Base-by-base conservation (phyloP, 108 stramenopile genomes). In the Nitzschia inconspicua region DNA sequence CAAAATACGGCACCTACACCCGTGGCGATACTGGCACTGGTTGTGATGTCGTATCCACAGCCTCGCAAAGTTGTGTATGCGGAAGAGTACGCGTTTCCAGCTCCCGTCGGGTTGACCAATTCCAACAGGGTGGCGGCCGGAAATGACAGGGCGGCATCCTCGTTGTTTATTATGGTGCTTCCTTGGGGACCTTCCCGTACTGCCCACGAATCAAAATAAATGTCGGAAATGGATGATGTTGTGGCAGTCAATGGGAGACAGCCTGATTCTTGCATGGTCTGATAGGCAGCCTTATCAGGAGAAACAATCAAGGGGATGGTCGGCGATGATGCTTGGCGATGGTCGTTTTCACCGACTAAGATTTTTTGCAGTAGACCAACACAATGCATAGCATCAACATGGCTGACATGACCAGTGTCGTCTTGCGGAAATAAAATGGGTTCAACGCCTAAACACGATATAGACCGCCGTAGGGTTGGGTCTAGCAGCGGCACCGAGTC, bases 1-100 rank as follows among this genome's bases (percentile, higher is more conserved):
- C 82, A 83, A 26, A 83, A 56, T 3, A 64, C 75, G 1, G 82
- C 82, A 30, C 82, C 82, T n/a, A 83, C 65, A 18, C 72, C 82
- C 1, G 75, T 73, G 19, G 82, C 82, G 24, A 79, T 51, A 9
- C 42, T 51, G 4, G 82, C 78, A 0, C 77, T 69, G 23, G 66
- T 72, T 30, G 47, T 22, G 3, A 47, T 3, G 0, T 57, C 35
- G 37, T 46, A 57, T 29, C 77, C 73, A 25, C 51, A 49, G 24
- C 57, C 78, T 3, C 25, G 6, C 1, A 58, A 41, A 27, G 57
- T 40, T 5, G 57, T 39, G 56, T 67, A 66, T 3, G 70, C 66
- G 11, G 72, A 75, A 9, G 82, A 67, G 43, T 74, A 83, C 0
- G 78, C 77, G 59, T 83, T 83, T 24, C 75, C 82, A 11, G 82